Conservation (phyloP, 1,139 yeast genomes). For the Suhomyces bokatorum region DNA sequence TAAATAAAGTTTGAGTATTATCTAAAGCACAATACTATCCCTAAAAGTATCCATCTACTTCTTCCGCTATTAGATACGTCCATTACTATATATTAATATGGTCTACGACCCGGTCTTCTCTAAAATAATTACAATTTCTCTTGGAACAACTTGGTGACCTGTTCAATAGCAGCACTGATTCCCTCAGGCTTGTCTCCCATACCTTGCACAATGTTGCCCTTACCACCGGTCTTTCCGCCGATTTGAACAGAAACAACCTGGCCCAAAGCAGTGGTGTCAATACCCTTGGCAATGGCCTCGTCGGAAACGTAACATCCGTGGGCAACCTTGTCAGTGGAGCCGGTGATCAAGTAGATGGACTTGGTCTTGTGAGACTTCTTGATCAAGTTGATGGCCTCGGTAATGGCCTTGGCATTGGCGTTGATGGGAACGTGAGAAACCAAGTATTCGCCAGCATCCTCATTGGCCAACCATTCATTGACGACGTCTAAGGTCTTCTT, state of each 20-base stretch:
- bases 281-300: conserved; percentile 67
- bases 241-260: conserved; percentile 65
- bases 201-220: conserved; percentile 95
- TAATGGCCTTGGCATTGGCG: conserved; percentile 90
- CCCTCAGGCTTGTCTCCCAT: conserved; percentile 83
- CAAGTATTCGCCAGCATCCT: conserved; percentile 48
- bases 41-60: no score
- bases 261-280: conserved; percentile 77
- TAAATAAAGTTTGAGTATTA: no score
- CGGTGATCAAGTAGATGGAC: conserved; percentile 81
- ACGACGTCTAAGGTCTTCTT: conserved; percentile 83
- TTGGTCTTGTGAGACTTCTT: conserved; percentile 77
- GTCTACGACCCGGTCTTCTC: neutral
- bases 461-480: conserved; percentile 57
- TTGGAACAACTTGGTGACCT: conserved; percentile 57
- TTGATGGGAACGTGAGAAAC: conserved; percentile 69
- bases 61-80: neutral
- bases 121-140: conserved; percentile 45
- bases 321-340: conserved; percentile 77
- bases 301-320: conserved; percentile 91
- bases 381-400: conserved; percentile 85
- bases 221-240: conserved; percentile 99
- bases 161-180: conserved; percentile 69
- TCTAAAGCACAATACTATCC: no score
- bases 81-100: conserved; percentile 6